These are phyloP conservation scores for Pichia sp. DNA, from an alignment of 1,139 yeast species.

Conservation along the genomic window DNA sequence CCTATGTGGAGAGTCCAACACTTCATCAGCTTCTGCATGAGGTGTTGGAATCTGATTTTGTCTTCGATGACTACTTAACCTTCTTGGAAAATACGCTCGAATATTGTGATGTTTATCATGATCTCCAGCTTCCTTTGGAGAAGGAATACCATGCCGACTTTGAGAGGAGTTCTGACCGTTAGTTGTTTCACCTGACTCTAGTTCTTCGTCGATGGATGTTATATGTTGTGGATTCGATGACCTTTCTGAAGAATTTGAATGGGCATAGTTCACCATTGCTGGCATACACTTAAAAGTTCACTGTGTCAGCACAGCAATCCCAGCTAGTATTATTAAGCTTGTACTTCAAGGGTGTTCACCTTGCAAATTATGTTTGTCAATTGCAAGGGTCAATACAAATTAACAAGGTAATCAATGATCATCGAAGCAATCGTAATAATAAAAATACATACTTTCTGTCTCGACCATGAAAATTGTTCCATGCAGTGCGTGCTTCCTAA, in stretches of 20 bases:
- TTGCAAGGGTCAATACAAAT: background rate
- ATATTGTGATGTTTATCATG: background rate
- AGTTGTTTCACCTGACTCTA: background rate
- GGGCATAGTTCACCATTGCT: background rate
- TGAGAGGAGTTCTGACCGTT: background rate
- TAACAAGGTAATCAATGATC: background rate
- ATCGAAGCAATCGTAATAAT: background rate
- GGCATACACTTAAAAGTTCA: background rate
- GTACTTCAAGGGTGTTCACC: background rate
- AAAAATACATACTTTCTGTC: background rate
- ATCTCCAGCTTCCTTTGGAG: background rate
- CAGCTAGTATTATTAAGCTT: no score
- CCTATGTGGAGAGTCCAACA: background rate
- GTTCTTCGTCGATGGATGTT: background rate
- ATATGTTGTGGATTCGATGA: background rate
- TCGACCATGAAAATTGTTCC: background rate
- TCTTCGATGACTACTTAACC: background rate
- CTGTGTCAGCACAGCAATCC: background rate
- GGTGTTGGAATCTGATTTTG: background rate
- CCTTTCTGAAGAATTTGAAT: background rate
- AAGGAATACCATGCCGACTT: background rate
- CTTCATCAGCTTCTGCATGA: background rate
- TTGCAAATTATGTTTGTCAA: background rate
- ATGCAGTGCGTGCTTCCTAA: background rate
- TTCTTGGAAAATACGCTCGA: background rate